phyloP scores from a whole-genome alignment of 805 yeast species.

The Candida nitratophila region DNA sequence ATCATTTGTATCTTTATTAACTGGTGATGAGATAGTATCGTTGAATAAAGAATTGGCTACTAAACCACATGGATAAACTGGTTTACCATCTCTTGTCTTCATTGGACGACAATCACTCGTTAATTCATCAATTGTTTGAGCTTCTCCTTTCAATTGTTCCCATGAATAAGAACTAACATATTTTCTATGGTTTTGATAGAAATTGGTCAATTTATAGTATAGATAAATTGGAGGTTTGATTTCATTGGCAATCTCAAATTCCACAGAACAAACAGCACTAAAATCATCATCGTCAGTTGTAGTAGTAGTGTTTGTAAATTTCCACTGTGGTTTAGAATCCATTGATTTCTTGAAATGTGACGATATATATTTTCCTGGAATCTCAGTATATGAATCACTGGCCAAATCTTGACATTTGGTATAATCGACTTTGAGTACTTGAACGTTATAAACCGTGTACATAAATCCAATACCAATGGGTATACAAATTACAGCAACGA shows the following conservation, averaged over 20 bases:
- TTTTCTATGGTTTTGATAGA: slow-evolving; percentile 91
- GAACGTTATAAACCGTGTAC: slow-evolving; percentile 71
- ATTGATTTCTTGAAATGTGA: slow-evolving; percentile 52
- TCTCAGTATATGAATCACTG: slow-evolving; percentile 30
- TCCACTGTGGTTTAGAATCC: slow-evolving; percentile 47
- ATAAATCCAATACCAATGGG: slow-evolving; percentile 87
- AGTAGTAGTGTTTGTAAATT: slow-evolving; percentile 24
- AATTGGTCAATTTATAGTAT: slow-evolving; percentile 83
- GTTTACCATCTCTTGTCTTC: slow-evolving; percentile 29
- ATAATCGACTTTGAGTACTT: slow-evolving; percentile 69
- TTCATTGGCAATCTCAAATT: slow-evolving; percentile 66
- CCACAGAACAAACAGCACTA: slow-evolving; percentile 48
- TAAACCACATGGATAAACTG: slow-evolving; percentile 86
- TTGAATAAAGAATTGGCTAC: slow-evolving; percentile 91
- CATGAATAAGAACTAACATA: slow-evolving; percentile 82
- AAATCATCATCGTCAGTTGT: slow-evolving; percentile 31
- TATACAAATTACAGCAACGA: slow-evolving; percentile 73
- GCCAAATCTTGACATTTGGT: slow-evolving; percentile 51
- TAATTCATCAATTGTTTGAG: slow-evolving; percentile 46
- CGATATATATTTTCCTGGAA: slow-evolving; percentile 53
- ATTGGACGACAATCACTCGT: slow-evolving; percentile 50
- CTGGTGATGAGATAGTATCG: slow-evolving; percentile 65
- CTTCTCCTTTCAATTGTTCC: slow-evolving; percentile 72
- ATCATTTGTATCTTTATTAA: slow-evolving; percentile 23
- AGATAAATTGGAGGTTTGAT: slow-evolving; percentile 66